These are phyloP conservation scores for Thermoascus crustaceus DNA, from an alignment of 2,329 filamentous ascomycete species.

Conservation along the genomic window DNA sequence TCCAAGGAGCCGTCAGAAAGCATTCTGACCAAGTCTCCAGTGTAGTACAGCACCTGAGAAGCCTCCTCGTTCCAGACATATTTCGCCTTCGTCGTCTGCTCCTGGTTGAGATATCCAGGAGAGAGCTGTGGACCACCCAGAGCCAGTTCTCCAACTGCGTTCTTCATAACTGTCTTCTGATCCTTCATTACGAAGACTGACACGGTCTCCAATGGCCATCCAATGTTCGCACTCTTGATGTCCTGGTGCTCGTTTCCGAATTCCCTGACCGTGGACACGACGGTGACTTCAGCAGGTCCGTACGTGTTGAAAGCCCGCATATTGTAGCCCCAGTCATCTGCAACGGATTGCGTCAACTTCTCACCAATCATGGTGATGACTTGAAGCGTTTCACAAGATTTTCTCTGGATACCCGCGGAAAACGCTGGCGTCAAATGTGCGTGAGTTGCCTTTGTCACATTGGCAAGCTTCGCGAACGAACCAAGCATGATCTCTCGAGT, in stretches of 20 bases:
- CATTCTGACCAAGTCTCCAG: slow-evolving; percentile 24
- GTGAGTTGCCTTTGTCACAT: slow-evolving; percentile 20
- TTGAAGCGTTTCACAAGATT: slow-evolving; percentile 21
- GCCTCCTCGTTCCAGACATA: slow-evolving; percentile 23
- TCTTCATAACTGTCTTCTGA: slow-evolving; percentile 16
- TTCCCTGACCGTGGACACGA: slow-evolving; percentile 24
- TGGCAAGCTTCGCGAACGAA: slow-evolving; percentile 19
- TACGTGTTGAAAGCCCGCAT: slow-evolving; percentile 33
- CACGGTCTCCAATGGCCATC: slow-evolving; percentile 23
- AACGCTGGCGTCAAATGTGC: slow-evolving; percentile 26
- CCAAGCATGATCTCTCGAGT: slow-evolving; percentile 22
- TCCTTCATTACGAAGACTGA: slow-evolving; percentile 23
- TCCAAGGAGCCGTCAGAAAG: slow-evolving; percentile 18
- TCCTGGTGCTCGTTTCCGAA: slow-evolving; percentile 18
- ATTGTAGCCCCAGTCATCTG: slow-evolving; percentile 30
- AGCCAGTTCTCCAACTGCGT: slow-evolving; percentile 22
- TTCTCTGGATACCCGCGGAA: slow-evolving; percentile 19
- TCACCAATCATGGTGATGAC: slow-evolving; percentile 30
- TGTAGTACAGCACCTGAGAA: slow-evolving; percentile 22
- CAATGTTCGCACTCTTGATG: slow-evolving; percentile 23
- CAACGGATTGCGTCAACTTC: slow-evolving; percentile 23
- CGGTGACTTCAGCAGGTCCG: slow-evolving; percentile 31
- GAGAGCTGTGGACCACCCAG: slow-evolving; percentile 24
- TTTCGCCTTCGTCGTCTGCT: slow-evolving; percentile 20
- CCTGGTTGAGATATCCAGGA: slow-evolving; percentile 22